Evolutionary conservation across 2,329 filamentous ascomycete genomes (phyloP).

Genomic region (Penicillium digitatum): DNA sequence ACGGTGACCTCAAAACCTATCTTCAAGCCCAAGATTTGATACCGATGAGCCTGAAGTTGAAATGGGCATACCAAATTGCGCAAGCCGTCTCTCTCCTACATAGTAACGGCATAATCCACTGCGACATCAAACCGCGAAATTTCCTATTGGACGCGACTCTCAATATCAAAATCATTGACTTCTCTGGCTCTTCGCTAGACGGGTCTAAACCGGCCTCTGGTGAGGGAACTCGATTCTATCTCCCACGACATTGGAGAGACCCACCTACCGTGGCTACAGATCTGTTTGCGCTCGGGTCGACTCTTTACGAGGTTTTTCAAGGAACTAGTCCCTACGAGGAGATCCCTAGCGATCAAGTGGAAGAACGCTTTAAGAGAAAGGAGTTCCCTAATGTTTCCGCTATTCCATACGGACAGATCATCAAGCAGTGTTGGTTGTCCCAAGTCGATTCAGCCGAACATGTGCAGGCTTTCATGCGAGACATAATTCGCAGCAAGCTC

Average conservation of each 20-base stretch:
- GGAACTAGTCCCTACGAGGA: no score
- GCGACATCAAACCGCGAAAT: slow-evolving; percentile 41
- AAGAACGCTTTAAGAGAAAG: no score
- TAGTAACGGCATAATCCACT: slow-evolving; percentile 7
- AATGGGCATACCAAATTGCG: not conserved
- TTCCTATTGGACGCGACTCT: slow-evolving; percentile 39
- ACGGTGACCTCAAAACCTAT: slow-evolving; percentile 17
- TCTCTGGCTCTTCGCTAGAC: slow-evolving; percentile 17
- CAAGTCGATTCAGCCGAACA: no score
- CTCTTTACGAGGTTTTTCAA: no score
- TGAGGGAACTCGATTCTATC: slow-evolving; percentile 14
- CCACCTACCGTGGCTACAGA: slow-evolving; percentile 17
- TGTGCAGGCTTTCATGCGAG: no score
- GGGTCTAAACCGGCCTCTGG: slow-evolving; percentile 10
- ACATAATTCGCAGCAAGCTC: no score
- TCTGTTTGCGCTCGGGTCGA: not conserved
- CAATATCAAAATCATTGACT: slow-evolving; percentile 36
- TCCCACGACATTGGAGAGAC: slow-evolving; percentile 21
- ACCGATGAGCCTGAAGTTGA: not conserved
- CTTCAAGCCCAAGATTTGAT: slow-evolving; percentile 4
- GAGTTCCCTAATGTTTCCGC: no score
- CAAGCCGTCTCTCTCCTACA: not conserved
- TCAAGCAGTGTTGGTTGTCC: no score
- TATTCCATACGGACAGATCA: no score
- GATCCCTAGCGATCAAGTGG: no score